A percentile compares a stretch with the other conserved stretches of the same genome.
These are phyloP conservation scores for Spirogloea muscicola DNA, from an alignment of 139 green algal genomes.

Conservation along the genomic window DNA sequence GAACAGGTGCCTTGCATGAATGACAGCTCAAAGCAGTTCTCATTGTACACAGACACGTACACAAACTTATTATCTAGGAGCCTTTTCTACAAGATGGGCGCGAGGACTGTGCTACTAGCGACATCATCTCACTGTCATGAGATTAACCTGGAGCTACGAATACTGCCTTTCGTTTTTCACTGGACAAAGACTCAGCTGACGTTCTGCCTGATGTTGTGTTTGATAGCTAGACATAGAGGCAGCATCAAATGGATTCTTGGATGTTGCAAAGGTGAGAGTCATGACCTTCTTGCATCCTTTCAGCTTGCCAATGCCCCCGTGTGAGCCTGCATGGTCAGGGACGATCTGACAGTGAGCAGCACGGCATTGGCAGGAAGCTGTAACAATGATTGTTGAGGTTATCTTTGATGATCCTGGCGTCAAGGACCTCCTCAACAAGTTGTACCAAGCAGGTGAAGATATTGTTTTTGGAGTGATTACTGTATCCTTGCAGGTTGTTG, in stretches of 20 bases:
- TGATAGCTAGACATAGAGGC: slow-evolving; percentile 38
- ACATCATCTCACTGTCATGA: too few relatives aligned
- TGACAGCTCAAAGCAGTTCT: neutral
- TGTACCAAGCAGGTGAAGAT: slow-evolving; percentile 37
- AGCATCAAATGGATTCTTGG: slow-evolving; percentile 22
- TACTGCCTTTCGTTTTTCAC: too few relatives aligned
- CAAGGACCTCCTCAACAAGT: slow-evolving; percentile 26
- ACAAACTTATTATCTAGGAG: neutral
- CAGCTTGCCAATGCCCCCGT: neutral
- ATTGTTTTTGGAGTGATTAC: too few relatives aligned
- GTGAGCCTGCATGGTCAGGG: neutral
- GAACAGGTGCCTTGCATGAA: slow-evolving; percentile 28
- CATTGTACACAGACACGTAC: neutral
- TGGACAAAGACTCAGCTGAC: too few relatives aligned
- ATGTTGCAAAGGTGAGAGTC: slow-evolving; percentile 37
- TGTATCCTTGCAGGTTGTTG: too few relatives aligned
- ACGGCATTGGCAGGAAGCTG: slow-evolving; percentile 21
- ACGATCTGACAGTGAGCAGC: neutral
- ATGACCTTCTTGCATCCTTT: neutral
- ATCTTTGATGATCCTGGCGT: slow-evolving; percentile 41
- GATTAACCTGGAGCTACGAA: too few relatives aligned
- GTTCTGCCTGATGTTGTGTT: neutral
- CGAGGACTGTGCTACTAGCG: too few relatives aligned
- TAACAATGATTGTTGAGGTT: slow-evolving; percentile 27
- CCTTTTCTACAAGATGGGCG: too few relatives aligned